phyloP scores from a whole-genome alignment of 306 rosid genomes.

The Inga laurina region DNA sequence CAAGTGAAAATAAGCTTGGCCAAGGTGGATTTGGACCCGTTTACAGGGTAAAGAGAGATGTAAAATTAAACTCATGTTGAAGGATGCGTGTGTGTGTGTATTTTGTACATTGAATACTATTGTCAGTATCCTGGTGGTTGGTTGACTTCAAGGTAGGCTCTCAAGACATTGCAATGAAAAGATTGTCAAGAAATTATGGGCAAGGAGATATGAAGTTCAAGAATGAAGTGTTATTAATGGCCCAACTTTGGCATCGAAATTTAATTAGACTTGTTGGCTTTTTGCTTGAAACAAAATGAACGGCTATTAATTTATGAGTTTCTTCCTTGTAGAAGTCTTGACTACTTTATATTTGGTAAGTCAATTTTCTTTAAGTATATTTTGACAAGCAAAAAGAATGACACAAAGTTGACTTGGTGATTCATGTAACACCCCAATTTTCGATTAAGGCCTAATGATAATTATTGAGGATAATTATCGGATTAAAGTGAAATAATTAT shows the following conservation, averaged over 20 bases:
- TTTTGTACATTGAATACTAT: neutral
- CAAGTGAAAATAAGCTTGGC: conserved; percentile 4
- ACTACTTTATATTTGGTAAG: neutral
- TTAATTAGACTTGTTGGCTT: neutral
- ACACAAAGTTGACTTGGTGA: too few relatives aligned
- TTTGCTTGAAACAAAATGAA: neutral
- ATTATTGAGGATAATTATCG: too few relatives aligned
- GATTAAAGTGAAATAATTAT: too few relatives aligned
- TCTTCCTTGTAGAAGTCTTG: neutral
- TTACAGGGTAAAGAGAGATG: conserved; percentile 16
- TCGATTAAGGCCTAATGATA: too few relatives aligned
- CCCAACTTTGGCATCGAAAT: neutral
- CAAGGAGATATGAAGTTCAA: neutral
- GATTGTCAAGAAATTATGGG: neutral
- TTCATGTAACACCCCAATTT: too few relatives aligned
- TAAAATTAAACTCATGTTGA: neutral
- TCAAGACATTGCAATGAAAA: neutral
- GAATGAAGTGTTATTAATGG: conserved; percentile 1
- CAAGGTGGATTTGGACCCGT: conserved; percentile 20
- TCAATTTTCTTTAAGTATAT: neutral
- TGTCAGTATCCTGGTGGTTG: neutral
- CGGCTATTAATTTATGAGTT: neutral
- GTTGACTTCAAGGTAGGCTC: conserved; percentile 1
- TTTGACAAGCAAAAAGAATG: too few relatives aligned
- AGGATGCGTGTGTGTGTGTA: neutral